Base-by-base conservation (phyloP, 2,329 filamentous ascomycete species). In the Alternaria conjuncta region DNA sequence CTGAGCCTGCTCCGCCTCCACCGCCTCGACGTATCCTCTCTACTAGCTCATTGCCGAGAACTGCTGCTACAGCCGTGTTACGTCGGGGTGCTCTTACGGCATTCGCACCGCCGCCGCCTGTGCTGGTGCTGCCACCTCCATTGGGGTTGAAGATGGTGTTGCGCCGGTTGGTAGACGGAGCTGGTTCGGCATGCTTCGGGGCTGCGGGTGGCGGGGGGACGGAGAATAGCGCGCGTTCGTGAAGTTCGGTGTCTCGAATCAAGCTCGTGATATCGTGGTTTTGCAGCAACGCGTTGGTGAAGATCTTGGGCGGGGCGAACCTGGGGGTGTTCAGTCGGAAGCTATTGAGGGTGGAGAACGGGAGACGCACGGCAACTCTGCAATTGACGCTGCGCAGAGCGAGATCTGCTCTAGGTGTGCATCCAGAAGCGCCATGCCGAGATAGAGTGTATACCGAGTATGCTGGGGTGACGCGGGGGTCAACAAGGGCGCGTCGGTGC, bases 201-300 rank as follows among this genome's bases (percentile, higher is more conserved):
- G 80, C 55, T 74, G 82, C 44, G 75, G 86, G 85, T 0, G 92
- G 88, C 0, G 92, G 89, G 1, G 95, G 94, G 0, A 97, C 90
- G 41, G 95, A 96, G 84, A 98, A 99, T 18, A 99, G 88, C 7
- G 95, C 95, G 74, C 94, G 91, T 80, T 99, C 96, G 82, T 98
- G 95, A 21, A 91, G 84, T 81, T 99, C 96, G 4, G 95, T 97
- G 79, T 99, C 96, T 64, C 96, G 92, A 75, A 99, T 97, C 51
- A 99, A 84, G 12, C 92, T 88, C 5, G 96, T 98, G 71, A 99
- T 98, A 80, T 99, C 96, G 80, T 94, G 90, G 70, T 90, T 90
- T 60, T 91, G 90, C 53, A 98, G 89, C 43, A 99, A 87, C 32
- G 96, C 94, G 79, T 97, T 97, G 71, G 94, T 96, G 82, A 98